These are phyloP conservation scores for Infundibulicybe gibba DNA, from an alignment of 768 basidiomycete genomes.

Conservation along the genomic window DNA sequence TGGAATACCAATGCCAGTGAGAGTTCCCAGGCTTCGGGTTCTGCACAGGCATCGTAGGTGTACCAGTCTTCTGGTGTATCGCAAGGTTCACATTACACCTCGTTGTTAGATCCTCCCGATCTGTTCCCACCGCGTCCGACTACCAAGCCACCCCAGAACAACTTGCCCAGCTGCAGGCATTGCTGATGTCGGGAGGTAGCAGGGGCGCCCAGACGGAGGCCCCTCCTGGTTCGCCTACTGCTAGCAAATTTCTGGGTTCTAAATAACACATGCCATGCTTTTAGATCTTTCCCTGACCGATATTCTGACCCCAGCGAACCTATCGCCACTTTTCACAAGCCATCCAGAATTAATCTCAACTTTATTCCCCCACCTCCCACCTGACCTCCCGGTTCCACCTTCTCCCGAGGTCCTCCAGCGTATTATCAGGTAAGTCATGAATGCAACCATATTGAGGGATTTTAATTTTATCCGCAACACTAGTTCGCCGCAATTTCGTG, in stretches of 20 bases:
- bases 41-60: conserved; percentile 35
- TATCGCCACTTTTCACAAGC: conserved; percentile 65
- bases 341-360: conserved; percentile 67
- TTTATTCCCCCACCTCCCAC: conserved; percentile 80
- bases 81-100: background rate
- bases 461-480: background rate
- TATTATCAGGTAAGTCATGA: conserved; percentile 51
- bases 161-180: conserved; percentile 54
- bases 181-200: conserved; percentile 44
- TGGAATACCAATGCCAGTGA: conserved; percentile 43
- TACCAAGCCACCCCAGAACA: conserved; percentile 60
- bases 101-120: conserved; percentile 10
- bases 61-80: background rate
- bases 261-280: background rate
- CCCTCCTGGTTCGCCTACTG: conserved; percentile 26
- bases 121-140: conserved; percentile 14
- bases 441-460: conserved; percentile 2
- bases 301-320: conserved; percentile 70
- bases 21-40: conserved; percentile 28
- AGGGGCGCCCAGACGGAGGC: conserved; percentile 9
- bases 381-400: conserved; percentile 68
- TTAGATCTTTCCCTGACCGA: conserved; percentile 68
- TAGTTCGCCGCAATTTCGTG: conserved; percentile 78
- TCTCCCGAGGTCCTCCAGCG: conserved; percentile 67
- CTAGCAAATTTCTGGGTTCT: background rate